Base-by-base conservation (phyloP, 495 filamentous ascomycete species). In the Umbilicaria muhlenbergii region DNA sequence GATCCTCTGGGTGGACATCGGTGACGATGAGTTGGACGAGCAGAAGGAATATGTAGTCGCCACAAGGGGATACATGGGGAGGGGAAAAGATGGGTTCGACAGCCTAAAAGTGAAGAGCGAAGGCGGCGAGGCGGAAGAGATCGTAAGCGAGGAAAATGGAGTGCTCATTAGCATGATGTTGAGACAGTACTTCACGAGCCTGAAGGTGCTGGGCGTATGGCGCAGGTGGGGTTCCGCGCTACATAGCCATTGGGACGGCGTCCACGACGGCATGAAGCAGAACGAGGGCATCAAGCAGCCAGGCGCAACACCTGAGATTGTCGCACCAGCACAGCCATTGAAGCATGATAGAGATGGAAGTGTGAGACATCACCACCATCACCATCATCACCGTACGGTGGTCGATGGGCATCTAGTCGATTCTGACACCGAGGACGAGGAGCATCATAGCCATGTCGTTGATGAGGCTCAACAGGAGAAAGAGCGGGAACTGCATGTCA, bases 61-160 rank as follows among this genome's bases (percentile, higher is more conserved):
- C 18, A 94, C 87, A 0, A 64, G 87, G 13, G 84, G 81, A 0
- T 89, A 92, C 56, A 92, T 93, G 86, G 75, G 64, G 5, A 75
- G 81, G 11, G 86, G 86, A 11, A 93, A 89, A 58, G 83, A 94
- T 52, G 87, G 87, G 1, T 94, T 81, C 53, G 61, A 67, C 1
- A 81, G 80, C 16, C 68, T 94, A 8, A 68, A 86, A 8, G 66
- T 81, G 0, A 52, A 78, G 41, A 67, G 74, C 1, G 78, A 81
- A 49, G 83, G 83, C 17, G 86, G 85, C 8, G 58, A 68, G 11
- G 81, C 80, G 2, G 78, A 84, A 51, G 82, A 85, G 54, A 52
- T 93, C 14, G 77, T 94, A 15, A 73, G 70, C 19, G 86, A 93
- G 47, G 87, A 94, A 53, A 86, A 81, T 44, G 87, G 87, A 7